These are phyloP conservation scores for Anastatica hierochuntica DNA, from an alignment of 345 rosid species.

Conservation along the genomic window DNA sequence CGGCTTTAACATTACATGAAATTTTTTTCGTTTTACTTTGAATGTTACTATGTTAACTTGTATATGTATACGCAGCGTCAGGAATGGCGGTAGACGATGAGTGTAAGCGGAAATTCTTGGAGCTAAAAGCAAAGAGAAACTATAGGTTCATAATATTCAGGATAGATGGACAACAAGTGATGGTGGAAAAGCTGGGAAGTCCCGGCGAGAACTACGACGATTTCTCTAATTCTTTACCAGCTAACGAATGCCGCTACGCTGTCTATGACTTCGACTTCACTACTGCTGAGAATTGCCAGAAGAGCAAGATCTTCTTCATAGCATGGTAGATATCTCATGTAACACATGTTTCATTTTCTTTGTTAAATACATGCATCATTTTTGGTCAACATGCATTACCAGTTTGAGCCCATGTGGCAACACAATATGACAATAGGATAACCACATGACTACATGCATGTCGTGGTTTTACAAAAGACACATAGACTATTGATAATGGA, in stretches of 20 bases:
- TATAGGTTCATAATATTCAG: constrained; percentile 76
- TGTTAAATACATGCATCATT: no score
- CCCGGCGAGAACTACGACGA: constrained; percentile 67
- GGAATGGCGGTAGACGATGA: constrained; percentile 93
- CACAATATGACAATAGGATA: no score
- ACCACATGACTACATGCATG: no score
- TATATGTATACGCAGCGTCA: constrained; percentile 47
- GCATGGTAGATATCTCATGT: constrained; percentile 51
- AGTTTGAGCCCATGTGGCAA: no score
- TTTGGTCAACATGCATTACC: no score
- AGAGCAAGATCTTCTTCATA: constrained; percentile 94
- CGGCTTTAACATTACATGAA: no score
- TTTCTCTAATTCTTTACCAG: constrained; percentile 57
- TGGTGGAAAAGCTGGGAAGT: constrained; percentile 69
- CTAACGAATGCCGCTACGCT: constrained; percentile 88
- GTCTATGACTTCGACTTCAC: constrained; percentile 83
- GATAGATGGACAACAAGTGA: constrained; percentile 73
- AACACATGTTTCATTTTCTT: no score
- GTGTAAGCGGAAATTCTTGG: constrained; percentile 78
- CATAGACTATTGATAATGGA: no score
- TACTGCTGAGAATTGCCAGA: constrained; percentile 86
- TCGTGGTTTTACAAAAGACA: no score
- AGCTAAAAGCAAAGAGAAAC: constrained; percentile 77
- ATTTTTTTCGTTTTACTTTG: no score
- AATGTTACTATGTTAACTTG: not conserved